Conservation (phyloP, 768 basidiomycete genomes). For the Dacryopinax primogenitus region DNA sequence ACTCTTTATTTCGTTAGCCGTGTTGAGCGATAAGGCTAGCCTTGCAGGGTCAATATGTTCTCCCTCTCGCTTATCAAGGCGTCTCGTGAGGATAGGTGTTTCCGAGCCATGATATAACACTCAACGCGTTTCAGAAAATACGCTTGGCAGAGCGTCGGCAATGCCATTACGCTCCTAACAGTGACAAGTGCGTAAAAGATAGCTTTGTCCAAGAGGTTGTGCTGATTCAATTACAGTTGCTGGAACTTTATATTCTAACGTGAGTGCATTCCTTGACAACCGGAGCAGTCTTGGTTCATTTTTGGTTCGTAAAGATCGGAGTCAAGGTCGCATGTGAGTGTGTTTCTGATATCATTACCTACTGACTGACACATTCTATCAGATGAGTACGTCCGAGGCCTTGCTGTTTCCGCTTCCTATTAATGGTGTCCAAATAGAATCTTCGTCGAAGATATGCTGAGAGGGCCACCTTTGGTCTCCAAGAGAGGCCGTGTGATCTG, state of each 20-base stretch:
- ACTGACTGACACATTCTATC: background rate
- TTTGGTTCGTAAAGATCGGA: background rate
- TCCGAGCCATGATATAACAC: background rate
- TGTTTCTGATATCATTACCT: slow-evolving; percentile 38
- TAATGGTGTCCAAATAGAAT: slow-evolving; percentile 24
- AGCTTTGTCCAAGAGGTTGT: background rate
- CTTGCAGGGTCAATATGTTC: slow-evolving; percentile 50
- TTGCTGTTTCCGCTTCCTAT: background rate
- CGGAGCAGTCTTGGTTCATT: background rate
- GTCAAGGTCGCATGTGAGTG: slow-evolving; percentile 19
- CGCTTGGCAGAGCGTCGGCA: slow-evolving; percentile 33
- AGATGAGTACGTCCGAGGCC: background rate
- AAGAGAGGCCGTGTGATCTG: slow-evolving; percentile 35
- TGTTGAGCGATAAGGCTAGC: slow-evolving; percentile 24
- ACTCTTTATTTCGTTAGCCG: background rate
- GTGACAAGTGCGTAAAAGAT: slow-evolving; percentile 36
- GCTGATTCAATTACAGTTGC: slow-evolving; percentile 21
- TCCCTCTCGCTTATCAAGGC: slow-evolving; percentile 23
- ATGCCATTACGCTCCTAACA: slow-evolving; percentile 35
- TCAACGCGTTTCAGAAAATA: slow-evolving; percentile 20
- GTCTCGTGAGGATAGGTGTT: background rate
- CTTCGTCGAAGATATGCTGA: slow-evolving; percentile 39
- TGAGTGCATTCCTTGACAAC: background rate
- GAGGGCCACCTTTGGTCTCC: slow-evolving; percentile 40
- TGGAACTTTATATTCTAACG: background rate